A percentile compares a stretch with the other conserved stretches of the same genome.
These are phyloP conservation scores for Aspergillus neoniger DNA, from an alignment of 2,329 filamentous ascomycete species.

Conservation along the genomic window DNA sequence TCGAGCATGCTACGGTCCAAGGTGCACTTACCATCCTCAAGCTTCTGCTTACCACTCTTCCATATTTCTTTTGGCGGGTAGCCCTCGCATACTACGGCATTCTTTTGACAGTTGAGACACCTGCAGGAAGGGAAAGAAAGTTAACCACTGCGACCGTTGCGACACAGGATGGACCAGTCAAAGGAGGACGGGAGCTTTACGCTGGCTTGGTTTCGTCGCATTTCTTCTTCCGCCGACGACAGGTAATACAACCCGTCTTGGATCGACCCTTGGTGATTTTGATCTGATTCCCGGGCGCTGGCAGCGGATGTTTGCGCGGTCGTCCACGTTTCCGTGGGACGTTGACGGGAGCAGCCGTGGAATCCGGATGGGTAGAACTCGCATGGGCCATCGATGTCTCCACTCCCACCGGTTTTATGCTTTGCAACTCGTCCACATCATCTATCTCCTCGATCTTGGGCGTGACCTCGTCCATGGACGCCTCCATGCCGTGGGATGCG, in stretches of 20 bases:
- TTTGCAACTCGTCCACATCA: slow-evolving; percentile 41
- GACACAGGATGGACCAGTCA: slow-evolving; percentile 20
- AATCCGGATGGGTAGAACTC: slow-evolving; percentile 19
- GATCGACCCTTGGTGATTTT: slow-evolving; percentile 75
- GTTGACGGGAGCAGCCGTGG: slow-evolving; percentile 35
- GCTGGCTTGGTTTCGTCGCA: slow-evolving; percentile 51
- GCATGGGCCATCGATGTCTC: slow-evolving; percentile 23
- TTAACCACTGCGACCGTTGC: slow-evolving; percentile 12
- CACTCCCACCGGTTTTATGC: slow-evolving; percentile 34
- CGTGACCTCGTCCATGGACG: slow-evolving; percentile 40
- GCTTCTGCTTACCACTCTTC: slow-evolving; percentile 79
- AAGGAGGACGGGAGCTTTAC: slow-evolving; percentile 41
- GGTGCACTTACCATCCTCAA: slow-evolving; percentile 59
- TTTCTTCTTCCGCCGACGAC: slow-evolving; percentile 63
- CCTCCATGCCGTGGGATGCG: slow-evolving; percentile 21
- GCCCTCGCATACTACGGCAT: slow-evolving; percentile 86
- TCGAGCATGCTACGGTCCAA: not conserved
- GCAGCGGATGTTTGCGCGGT: slow-evolving; percentile 76
- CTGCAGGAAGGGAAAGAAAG: slow-evolving; percentile 18
- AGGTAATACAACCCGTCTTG: slow-evolving; percentile 61
- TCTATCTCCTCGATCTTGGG: slow-evolving; percentile 59
- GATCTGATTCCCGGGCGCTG: slow-evolving; percentile 58
- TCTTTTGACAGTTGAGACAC: slow-evolving; percentile 82
- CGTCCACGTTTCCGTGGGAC: slow-evolving; percentile 69
- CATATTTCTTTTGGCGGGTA: slow-evolving; percentile 85